Evolutionary conservation across 805 yeast species (phyloP).

Genomic region (Candida boleticola): DNA sequence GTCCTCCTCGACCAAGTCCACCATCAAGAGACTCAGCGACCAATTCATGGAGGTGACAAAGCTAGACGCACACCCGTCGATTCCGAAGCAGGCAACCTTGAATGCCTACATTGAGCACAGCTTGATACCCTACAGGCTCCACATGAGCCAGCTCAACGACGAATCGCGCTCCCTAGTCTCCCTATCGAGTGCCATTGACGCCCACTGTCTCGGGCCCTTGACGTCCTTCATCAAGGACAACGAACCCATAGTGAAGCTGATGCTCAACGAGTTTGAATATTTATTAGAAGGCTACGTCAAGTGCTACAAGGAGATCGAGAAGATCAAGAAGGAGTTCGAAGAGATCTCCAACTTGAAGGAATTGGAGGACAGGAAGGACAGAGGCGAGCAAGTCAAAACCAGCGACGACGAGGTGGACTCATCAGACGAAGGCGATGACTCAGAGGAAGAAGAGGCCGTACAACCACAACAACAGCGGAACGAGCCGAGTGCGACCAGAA

Average conservation of each 20-base stretch:
- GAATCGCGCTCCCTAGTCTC: constrained; percentile 23
- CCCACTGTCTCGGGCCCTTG: constrained; percentile 29
- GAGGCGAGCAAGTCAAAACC: not conserved
- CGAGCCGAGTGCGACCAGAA: not conserved
- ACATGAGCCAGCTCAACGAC: constrained; percentile 16
- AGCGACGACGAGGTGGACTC: not conserved
- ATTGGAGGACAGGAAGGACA: constrained; percentile 17
- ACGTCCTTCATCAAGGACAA: constrained; percentile 33
- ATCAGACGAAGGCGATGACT: constrained; percentile 3
- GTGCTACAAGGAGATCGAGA: constrained; percentile 24
- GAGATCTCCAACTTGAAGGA: constrained; percentile 33
- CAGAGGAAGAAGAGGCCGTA: constrained; percentile 3
- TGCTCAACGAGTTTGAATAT: constrained; percentile 21
- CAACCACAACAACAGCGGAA: constrained; percentile 1
- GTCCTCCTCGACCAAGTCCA: constrained; percentile 1
- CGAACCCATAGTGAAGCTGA: constrained; percentile 30
- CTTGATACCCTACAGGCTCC: constrained; percentile 10
- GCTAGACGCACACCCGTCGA: not conserved
- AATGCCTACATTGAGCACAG: constrained; percentile 1
- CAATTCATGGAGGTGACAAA: constrained; percentile 3
- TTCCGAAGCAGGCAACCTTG: not conserved
- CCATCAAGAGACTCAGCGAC: constrained; percentile 2
- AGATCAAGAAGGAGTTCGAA: constrained; percentile 25
- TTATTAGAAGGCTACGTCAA: constrained; percentile 24
- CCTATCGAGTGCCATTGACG: constrained; percentile 34